phyloP scores from a whole-genome alignment of 1,139 yeast genomes.

The Hansenula lynferdii region DNA sequence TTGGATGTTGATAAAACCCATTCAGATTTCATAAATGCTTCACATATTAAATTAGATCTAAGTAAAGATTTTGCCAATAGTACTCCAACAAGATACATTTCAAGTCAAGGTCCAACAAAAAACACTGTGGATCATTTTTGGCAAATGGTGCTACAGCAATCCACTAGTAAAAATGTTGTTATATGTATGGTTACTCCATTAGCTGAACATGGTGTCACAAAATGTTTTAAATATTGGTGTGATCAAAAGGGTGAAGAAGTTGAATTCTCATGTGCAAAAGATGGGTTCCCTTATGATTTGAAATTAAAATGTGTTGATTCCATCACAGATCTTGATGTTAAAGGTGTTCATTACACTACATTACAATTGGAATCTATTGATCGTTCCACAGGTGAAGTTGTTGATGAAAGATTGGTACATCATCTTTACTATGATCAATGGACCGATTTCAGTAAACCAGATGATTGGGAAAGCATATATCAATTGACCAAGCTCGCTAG shows the following conservation, averaged over 20 bases:
- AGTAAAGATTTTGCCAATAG: slow-evolving; percentile 17
- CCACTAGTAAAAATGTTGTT: slow-evolving; percentile 40
- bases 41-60: slow-evolving; percentile 14
- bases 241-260: slow-evolving; percentile 11
- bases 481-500: slow-evolving; percentile 24
- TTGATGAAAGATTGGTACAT: slow-evolving; percentile 27
- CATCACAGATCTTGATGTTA: slow-evolving; percentile 3
- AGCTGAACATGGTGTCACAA: slow-evolving; percentile 50
- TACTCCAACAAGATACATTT: slow-evolving; percentile 34
- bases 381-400: slow-evolving; percentile 5
- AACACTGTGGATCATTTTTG: slow-evolving; percentile 69
- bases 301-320: slow-evolving; percentile 19
- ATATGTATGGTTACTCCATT: slow-evolving; percentile 89
- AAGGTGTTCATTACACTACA: slow-evolving; percentile 16
- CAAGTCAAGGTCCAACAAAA: slow-evolving; percentile 69
- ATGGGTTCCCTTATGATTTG: slow-evolving; percentile 13
- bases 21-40: slow-evolving; percentile 44
- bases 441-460: slow-evolving; percentile 42
- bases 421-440: slow-evolving; percentile 41
- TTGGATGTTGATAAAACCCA: slow-evolving; percentile 28
- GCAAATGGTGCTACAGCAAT: slow-evolving; percentile 69
- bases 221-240: slow-evolving; percentile 82
- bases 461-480: slow-evolving; percentile 27
- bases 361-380: slow-evolving; percentile 10
- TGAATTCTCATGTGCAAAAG: slow-evolving; percentile 2